A percentile compares a stretch with the other conserved stretches of the same genome.
Conservation (phyloP, 805 yeast species). For the Zygoascus tannicola region DNA sequence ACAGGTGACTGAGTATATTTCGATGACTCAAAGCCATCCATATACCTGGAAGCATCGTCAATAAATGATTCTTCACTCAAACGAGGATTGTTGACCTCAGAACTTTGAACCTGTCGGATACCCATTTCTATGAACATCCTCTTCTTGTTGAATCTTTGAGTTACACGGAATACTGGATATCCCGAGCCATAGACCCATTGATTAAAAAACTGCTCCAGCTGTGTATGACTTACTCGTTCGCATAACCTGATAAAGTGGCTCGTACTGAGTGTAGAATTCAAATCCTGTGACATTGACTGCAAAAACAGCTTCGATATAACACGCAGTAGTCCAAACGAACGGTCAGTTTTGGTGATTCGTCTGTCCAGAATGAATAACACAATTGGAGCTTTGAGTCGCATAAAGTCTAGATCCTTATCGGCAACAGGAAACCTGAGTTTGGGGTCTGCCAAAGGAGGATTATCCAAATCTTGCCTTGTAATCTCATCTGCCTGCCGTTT, state of each 20-base stretch:
- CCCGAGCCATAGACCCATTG: slow-evolving; percentile 93
- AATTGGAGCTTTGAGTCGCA: slow-evolving; percentile 74
- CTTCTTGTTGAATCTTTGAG: slow-evolving; percentile 89
- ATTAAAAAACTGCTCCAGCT: slow-evolving; percentile 71
- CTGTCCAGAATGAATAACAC: slow-evolving; percentile 77
- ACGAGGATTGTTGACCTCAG: slow-evolving; percentile 37
- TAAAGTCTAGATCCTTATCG: slow-evolving; percentile 54
- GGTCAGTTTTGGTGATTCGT: slow-evolving; percentile 92
- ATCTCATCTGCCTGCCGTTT: slow-evolving; percentile 56
- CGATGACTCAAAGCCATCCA: slow-evolving; percentile 11
- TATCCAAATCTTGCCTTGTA: slow-evolving; percentile 66
- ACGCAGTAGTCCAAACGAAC: slow-evolving; percentile 83
- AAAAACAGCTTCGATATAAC: slow-evolving; percentile 84
- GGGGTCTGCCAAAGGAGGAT: slow-evolving; percentile 73
- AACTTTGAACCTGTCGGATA: slow-evolving; percentile 77
- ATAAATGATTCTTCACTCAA: slow-evolving; percentile 33
- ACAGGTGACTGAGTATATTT: slow-evolving; percentile 26
- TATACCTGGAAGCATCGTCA: slow-evolving; percentile 30
- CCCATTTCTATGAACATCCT: slow-evolving; percentile 92
- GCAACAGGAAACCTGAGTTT: slow-evolving; percentile 54
- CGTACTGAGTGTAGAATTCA: slow-evolving; percentile 70
- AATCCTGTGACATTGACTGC: slow-evolving; percentile 93
- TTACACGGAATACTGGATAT: slow-evolving; percentile 76
- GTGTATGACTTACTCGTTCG: slow-evolving; percentile 84
- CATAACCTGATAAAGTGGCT: slow-evolving; percentile 87